phyloP scores from a whole-genome alignment of 306 rosid species.

The Datisca glomerata region DNA sequence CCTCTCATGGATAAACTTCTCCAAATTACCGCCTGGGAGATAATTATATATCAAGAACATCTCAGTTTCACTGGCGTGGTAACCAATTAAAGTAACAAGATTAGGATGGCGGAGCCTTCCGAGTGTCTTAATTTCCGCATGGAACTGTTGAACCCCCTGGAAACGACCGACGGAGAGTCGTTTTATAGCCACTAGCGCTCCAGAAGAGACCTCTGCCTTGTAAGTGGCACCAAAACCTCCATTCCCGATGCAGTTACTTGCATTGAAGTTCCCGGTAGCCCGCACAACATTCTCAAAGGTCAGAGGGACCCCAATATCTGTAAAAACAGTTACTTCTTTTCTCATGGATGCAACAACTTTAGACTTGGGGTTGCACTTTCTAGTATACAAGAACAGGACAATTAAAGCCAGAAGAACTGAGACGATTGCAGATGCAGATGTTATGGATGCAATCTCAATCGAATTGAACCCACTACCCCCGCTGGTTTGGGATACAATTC shows the following conservation, averaged over 20 bases:
- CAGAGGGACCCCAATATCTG: conserved; percentile 64
- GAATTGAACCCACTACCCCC: conserved; percentile 42
- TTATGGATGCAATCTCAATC: conserved; percentile 83
- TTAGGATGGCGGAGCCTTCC: conserved; percentile 83
- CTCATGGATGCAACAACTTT: conserved; percentile 43
- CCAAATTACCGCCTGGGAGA: conserved; percentile 84
- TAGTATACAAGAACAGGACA: conserved; percentile 54
- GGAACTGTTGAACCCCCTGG: conserved; percentile 83
- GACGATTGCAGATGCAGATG: conserved; percentile 91
- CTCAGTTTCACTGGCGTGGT: conserved; percentile 87
- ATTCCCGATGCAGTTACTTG: conserved; percentile 82
- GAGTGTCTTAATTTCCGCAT: conserved; percentile 80
- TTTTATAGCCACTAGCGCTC: conserved; percentile 60
- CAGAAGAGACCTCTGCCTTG: conserved; percentile 71
- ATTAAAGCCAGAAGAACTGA: conserved; percentile 70
- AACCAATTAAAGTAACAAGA: conserved; percentile 80
- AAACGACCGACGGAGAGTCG: conserved; percentile 86
- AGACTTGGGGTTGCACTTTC: conserved; percentile 75
- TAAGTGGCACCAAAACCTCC: conserved; percentile 97
- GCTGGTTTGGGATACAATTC: conserved; percentile 9
- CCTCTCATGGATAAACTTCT: conserved; percentile 82
- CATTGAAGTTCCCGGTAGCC: conserved; percentile 68
- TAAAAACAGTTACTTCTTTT: conserved; percentile 72
- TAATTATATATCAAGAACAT: conserved; percentile 83
- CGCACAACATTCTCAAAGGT: conserved; percentile 69